These are phyloP conservation scores for Yamadazyma jaroonii DNA, from an alignment of 1,139 yeast species.

Conservation along the genomic window DNA sequence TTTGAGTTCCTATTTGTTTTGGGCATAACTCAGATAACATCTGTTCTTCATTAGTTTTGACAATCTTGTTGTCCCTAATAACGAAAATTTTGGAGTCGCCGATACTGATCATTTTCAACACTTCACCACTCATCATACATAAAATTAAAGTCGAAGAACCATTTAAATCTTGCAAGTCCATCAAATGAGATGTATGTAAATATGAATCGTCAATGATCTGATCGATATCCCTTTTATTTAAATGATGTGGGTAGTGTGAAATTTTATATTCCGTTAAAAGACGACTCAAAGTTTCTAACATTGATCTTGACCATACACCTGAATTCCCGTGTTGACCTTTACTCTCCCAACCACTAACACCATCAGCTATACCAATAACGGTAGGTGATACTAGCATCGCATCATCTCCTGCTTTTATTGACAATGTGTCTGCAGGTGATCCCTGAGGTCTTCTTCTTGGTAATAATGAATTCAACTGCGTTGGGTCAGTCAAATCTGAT, in stretches of 20 bases:
- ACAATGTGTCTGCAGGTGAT: conserved; percentile 51
- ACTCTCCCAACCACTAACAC: conserved; percentile 60
- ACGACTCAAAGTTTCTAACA: conserved; percentile 52
- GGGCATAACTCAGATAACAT: conserved; percentile 50
- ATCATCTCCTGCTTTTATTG: conserved; percentile 59
- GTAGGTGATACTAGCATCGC: conserved; percentile 60
- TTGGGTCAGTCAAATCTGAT: conserved; percentile 51
- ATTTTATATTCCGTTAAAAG: conserved; percentile 47
- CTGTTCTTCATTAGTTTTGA: conserved; percentile 48
- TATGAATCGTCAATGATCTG: conserved; percentile 51
- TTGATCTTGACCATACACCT: conserved; percentile 57
- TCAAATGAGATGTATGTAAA: conserved; percentile 49
- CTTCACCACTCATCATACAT: conserved; percentile 51
- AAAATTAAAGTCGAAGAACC: conserved; percentile 56
- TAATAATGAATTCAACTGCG: conserved; percentile 43
- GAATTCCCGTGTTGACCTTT: conserved; percentile 40
- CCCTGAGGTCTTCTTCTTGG: conserved; percentile 55
- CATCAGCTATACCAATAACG: conserved; percentile 58
- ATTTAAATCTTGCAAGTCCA: conserved; percentile 48
- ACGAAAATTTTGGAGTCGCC: conserved; percentile 56
- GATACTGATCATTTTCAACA: conserved; percentile 48
- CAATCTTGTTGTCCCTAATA: conserved; percentile 46
- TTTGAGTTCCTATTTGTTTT: conserved; percentile 56
- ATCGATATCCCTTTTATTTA: conserved; percentile 43
- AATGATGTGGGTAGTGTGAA: conserved; percentile 41